phyloP scores from a whole-genome alignment of 495 filamentous ascomycete genomes.

The Astrothelium subdiscretum region DNA sequence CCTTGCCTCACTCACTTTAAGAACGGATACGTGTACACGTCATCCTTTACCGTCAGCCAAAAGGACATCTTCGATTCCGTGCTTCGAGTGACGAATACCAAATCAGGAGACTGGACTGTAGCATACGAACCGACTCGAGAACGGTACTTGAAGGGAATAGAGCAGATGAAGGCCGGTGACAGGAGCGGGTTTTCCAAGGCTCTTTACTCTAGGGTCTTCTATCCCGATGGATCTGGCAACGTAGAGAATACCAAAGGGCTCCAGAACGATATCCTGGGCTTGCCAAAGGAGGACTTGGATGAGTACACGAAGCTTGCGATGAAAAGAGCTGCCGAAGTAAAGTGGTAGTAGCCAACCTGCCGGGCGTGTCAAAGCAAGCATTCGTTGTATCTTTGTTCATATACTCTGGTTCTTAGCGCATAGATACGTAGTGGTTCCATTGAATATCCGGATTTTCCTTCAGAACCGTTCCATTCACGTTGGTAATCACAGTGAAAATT shows the following conservation, averaged over 20 bases:
- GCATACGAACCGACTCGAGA: slow-evolving; percentile 29
- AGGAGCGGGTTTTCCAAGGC: slow-evolving; percentile 37
- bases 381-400: no score
- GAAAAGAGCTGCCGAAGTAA: slow-evolving; percentile 4
- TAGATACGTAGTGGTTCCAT: no score
- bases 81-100: slow-evolving; percentile 41
- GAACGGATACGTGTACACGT: slow-evolving; percentile 31
- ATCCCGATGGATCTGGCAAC: slow-evolving; percentile 34
- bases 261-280: slow-evolving; percentile 39
- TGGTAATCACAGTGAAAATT: no score
- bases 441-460: no score
- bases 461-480: no score
- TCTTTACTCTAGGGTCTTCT: slow-evolving; percentile 45
- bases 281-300: slow-evolving; percentile 50
- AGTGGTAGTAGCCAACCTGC: background rate
- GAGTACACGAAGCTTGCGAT: slow-evolving; percentile 34
- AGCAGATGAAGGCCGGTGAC: slow-evolving; percentile 34
- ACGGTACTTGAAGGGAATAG: slow-evolving; percentile 33
- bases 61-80: slow-evolving; percentile 36
- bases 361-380: no score
- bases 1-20: slow-evolving; percentile 25
- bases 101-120: slow-evolving; percentile 46
- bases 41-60: slow-evolving; percentile 36
- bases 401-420: no score
- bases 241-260: slow-evolving; percentile 29